These are phyloP conservation scores for Fusarium longipes DNA, from an alignment of 2,329 filamentous ascomycete species.

Conservation along the genomic window DNA sequence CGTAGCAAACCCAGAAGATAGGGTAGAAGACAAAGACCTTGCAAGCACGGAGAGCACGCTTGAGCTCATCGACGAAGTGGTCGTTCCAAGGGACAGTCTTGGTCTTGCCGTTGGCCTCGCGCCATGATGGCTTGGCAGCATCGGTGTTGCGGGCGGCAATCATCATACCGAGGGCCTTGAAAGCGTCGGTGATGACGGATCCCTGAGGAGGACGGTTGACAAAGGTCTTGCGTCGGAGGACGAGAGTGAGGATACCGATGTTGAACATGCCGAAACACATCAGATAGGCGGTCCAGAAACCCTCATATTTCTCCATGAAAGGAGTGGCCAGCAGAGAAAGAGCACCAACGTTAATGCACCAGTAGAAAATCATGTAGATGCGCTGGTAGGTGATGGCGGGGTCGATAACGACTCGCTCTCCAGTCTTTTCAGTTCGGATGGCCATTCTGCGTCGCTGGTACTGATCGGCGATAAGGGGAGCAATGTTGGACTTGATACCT, in stretches of 20 bases:
- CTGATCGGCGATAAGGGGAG: slow-evolving; percentile 72
- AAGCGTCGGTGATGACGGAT: slow-evolving; percentile 73
- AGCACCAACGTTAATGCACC: slow-evolving; percentile 79
- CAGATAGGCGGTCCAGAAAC: slow-evolving; percentile 74
- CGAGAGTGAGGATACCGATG: slow-evolving; percentile 65
- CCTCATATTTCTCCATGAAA: slow-evolving; percentile 73
- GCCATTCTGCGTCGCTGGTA: slow-evolving; percentile 66
- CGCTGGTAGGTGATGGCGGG: slow-evolving; percentile 73
- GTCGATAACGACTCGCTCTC: slow-evolving; percentile 73
- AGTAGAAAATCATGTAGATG: slow-evolving; percentile 81
- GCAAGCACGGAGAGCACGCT: slow-evolving; percentile 74
- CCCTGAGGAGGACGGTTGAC: slow-evolving; percentile 68
- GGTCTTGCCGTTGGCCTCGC: slow-evolving; percentile 61
- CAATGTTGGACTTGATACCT: slow-evolving; percentile 75
- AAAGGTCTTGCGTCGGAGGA: slow-evolving; percentile 60
- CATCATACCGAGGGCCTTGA: slow-evolving; percentile 60
- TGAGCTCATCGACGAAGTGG: slow-evolving; percentile 77
- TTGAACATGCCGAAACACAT: slow-evolving; percentile 71
- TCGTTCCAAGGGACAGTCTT: slow-evolving; percentile 70
- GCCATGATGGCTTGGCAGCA: slow-evolving; percentile 74
- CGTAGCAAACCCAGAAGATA: slow-evolving; percentile 75
- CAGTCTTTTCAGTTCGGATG: slow-evolving; percentile 59
- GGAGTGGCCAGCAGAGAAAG: slow-evolving; percentile 74
- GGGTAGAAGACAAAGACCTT: slow-evolving; percentile 76
- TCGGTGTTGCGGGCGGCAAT: slow-evolving; percentile 60